These are phyloP conservation scores for Leucocoprinus sp. DNA, from an alignment of 768 basidiomycete genomes.

Conservation along the genomic window DNA sequence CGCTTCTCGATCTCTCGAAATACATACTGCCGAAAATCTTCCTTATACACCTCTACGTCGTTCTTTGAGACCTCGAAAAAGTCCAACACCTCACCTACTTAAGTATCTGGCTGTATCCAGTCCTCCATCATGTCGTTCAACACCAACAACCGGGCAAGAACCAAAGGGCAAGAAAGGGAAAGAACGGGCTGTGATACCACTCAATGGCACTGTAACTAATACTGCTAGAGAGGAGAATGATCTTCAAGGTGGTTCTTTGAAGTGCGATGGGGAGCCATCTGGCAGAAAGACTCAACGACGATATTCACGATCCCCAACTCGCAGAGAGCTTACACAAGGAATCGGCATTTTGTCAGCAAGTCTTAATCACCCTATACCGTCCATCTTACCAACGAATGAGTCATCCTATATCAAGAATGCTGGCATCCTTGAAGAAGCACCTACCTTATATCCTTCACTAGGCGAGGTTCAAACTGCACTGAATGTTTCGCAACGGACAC, in stretches of 20 bases:
- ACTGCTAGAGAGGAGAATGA: not conserved
- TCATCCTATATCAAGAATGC: not conserved
- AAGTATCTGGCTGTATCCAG: slow-evolving; percentile 15
- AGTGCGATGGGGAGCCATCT: not conserved
- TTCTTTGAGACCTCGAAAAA: slow-evolving; percentile 33
- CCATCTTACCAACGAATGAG: slow-evolving; percentile 6
- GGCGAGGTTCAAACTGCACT: not conserved
- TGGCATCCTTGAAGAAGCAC: not conserved
- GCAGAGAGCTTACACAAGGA: slow-evolving; percentile 23
- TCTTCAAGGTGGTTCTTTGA: not conserved
- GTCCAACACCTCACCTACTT: slow-evolving; percentile 18
- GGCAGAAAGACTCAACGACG: slow-evolving; percentile 4
- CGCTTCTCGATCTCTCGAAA: not conserved
- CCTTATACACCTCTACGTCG: slow-evolving; percentile 24
- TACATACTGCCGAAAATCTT: slow-evolving; percentile 6
- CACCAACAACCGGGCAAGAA: slow-evolving; percentile 18
- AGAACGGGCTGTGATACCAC: slow-evolving; percentile 4
- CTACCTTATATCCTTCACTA: not conserved
- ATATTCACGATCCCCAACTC: slow-evolving; percentile 4
- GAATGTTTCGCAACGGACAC: not conserved
- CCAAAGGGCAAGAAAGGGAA: slow-evolving; percentile 16
- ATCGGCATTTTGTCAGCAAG: slow-evolving; percentile 54
- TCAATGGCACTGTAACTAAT: not conserved
- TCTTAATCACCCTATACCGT: slow-evolving; percentile 19
- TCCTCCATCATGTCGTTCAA: not conserved